A percentile compares a stretch with the other conserved stretches of the same genome.
Evolutionary conservation across 1,284 basidiomycete species (phyloP).

Genomic region (Schizophyllum commune): DNA sequence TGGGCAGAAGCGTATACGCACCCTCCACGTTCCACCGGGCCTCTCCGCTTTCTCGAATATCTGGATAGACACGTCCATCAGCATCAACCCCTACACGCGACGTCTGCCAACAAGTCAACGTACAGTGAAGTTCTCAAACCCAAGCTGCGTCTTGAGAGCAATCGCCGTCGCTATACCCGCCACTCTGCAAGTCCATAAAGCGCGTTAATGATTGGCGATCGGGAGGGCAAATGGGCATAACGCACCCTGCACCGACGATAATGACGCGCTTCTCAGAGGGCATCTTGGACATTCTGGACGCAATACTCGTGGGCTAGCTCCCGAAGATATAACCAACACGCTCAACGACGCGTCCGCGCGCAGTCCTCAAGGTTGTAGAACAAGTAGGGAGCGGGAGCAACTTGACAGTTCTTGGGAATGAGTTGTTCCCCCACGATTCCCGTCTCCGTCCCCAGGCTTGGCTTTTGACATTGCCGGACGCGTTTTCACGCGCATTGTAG

Average conservation of each 20-base stretch:
- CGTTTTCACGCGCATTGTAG: too few species aligned
- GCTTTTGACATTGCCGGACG: too few species aligned
- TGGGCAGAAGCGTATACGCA: not conserved
- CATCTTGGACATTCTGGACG: not conserved
- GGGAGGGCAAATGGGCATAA: not conserved
- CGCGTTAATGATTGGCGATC: not conserved
- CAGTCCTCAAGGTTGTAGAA: too few species aligned
- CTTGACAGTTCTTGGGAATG: too few species aligned
- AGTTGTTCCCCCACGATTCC: too few species aligned
- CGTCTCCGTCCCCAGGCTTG: too few species aligned
- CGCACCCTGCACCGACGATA: not conserved
- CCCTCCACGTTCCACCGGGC: constrained; percentile 13
- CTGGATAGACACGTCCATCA: not conserved
- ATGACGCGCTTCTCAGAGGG: not conserved
- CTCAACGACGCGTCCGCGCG: too few species aligned
- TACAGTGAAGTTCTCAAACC: constrained; percentile 13
- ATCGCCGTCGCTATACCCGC: constrained; percentile 13
- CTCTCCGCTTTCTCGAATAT: constrained; percentile 9
- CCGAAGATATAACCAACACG: too few species aligned
- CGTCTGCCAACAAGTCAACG: not conserved
- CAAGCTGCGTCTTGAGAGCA: constrained; percentile 14
- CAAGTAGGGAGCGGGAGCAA: too few species aligned
- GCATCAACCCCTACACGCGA: not conserved
- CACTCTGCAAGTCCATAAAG: constrained; percentile 1
- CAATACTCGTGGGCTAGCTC: too few species aligned